A percentile compares a stretch with the other conserved stretches of the same genome.
phyloP scores from a whole-genome alignment of 2,329 filamentous ascomycete genomes.

The Zasmidium citrigriseum region DNA sequence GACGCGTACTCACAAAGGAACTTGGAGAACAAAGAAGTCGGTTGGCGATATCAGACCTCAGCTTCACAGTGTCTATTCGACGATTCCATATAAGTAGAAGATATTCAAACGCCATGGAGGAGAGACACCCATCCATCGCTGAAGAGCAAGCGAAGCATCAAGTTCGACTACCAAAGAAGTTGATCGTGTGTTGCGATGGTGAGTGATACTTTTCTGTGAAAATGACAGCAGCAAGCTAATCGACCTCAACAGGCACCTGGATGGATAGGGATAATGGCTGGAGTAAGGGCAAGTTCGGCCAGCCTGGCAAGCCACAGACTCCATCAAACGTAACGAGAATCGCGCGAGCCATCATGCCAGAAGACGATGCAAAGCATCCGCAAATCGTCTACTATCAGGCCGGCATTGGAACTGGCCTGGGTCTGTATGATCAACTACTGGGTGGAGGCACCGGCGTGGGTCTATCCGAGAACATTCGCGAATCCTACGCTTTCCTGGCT shows the following conservation, averaged over 20 bases:
- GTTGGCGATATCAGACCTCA: background rate
- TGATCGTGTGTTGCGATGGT: conserved; percentile 32
- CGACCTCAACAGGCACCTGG: conserved; percentile 33
- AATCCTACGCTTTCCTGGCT: conserved; percentile 64
- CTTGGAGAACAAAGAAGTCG: background rate
- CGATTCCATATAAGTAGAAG: too few species aligned
- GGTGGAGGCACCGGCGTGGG: conserved; percentile 38
- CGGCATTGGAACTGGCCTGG: conserved; percentile 38
- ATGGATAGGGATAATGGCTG: conserved; percentile 38
- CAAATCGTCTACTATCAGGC: conserved; percentile 43
- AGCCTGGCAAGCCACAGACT: conserved; percentile 31
- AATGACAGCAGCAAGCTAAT: background rate
- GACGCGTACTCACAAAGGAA: background rate
- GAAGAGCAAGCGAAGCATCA: conserved; percentile 19
- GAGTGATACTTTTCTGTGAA: too few species aligned
- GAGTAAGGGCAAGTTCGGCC: conserved; percentile 23
- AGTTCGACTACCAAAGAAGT: conserved; percentile 24
- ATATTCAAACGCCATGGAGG: background rate
- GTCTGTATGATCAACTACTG: conserved; percentile 33
- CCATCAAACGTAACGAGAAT: conserved; percentile 40
- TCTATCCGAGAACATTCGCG: conserved; percentile 53
- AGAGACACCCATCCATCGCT: conserved; percentile 9
- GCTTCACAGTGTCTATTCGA: too few species aligned
- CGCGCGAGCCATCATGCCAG: conserved; percentile 34
- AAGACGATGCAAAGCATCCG: conserved; percentile 36